A percentile compares a stretch with the other conserved stretches of the same genome.
These are phyloP conservation scores for Arabidopsis lyrata DNA, from an alignment of 441 rosid genomes.

Conservation along the genomic window DNA sequence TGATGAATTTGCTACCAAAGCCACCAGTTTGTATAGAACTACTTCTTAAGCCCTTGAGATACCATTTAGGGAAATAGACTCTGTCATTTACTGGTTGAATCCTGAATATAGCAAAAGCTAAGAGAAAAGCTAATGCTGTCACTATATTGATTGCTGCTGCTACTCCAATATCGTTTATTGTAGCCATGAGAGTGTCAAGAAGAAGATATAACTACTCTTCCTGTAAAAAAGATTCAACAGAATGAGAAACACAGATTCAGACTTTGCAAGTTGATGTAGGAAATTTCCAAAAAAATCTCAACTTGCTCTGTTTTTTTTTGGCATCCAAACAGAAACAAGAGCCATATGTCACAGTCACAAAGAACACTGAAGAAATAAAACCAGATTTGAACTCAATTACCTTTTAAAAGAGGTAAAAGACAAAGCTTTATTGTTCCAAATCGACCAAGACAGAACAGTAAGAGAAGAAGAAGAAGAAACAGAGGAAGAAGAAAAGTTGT, in stretches of 20 bases:
- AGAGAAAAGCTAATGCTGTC: constrained; percentile 72
- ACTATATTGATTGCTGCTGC: constrained; percentile 86
- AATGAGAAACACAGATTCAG: constrained; percentile 22
- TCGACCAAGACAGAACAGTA: constrained; percentile 15
- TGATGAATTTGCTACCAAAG: constrained; percentile 71
- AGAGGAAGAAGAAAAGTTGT: not conserved
- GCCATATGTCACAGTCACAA: constrained; percentile 36
- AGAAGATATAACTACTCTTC: not conserved
- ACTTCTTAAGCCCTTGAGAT: constrained; percentile 80
- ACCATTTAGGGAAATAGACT: constrained; percentile 99
- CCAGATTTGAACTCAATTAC: constrained; percentile 33
- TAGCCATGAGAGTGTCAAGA: constrained; percentile 62
- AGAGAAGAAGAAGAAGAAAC: constrained; percentile 11
- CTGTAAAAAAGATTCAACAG: not conserved
- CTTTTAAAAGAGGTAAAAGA: constrained; percentile 36
- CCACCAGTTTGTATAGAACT: constrained; percentile 77
- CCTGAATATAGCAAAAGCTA: constrained; percentile 88
- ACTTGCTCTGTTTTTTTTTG: constrained; percentile 7
- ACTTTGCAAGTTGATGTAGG: constrained; percentile 3
- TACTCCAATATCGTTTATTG: constrained; percentile 78
- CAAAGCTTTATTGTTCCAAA: constrained; percentile 32
- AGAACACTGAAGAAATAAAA: constrained; percentile 24
- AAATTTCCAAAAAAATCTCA: not conserved
- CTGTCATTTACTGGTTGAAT: constrained; percentile 97
- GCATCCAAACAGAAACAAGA: constrained; percentile 24